phyloP scores from a whole-genome alignment of 441 rosid species.

The Gossypium schwendimanii region DNA sequence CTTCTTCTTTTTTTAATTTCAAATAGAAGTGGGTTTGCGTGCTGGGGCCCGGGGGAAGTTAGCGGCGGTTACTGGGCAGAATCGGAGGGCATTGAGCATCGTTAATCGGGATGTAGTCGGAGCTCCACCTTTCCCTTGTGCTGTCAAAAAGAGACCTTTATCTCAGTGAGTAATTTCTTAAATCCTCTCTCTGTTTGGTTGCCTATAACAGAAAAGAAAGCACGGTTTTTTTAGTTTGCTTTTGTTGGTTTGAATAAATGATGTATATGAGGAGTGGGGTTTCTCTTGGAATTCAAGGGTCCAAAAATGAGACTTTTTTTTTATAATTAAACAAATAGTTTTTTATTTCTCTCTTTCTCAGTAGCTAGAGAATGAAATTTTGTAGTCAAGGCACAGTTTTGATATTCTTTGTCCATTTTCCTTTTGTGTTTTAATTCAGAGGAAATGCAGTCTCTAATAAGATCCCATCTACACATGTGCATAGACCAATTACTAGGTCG shows the following conservation, averaged over 20 bases:
- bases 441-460: slow-evolving; percentile 37
- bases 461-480: slow-evolving; percentile 41
- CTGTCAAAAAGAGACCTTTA: slow-evolving; percentile 55
- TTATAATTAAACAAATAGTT: background rate
- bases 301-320: background rate
- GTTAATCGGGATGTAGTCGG: slow-evolving; percentile 58
- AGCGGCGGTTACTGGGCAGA: slow-evolving; percentile 37
- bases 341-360: background rate
- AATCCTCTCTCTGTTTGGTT: slow-evolving; percentile 9
- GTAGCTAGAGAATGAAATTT: background rate
- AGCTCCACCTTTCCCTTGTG: slow-evolving; percentile 52
- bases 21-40: slow-evolving; percentile 35
- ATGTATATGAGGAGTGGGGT: background rate
- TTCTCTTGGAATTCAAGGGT: background rate
- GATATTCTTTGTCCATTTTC: background rate
- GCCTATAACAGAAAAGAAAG: background rate
- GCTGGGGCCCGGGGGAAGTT: slow-evolving; percentile 54
- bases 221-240: background rate
- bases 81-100: slow-evolving; percentile 55
- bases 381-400: background rate
- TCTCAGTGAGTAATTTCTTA: slow-evolving; percentile 62
- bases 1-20: background rate
- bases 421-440: slow-evolving; percentile 30
- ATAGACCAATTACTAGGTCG: slow-evolving; percentile 84
- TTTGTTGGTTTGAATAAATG: background rate